Conservation (phyloP, 495 filamentous ascomycete species). For the Aspergillus steynii region DNA sequence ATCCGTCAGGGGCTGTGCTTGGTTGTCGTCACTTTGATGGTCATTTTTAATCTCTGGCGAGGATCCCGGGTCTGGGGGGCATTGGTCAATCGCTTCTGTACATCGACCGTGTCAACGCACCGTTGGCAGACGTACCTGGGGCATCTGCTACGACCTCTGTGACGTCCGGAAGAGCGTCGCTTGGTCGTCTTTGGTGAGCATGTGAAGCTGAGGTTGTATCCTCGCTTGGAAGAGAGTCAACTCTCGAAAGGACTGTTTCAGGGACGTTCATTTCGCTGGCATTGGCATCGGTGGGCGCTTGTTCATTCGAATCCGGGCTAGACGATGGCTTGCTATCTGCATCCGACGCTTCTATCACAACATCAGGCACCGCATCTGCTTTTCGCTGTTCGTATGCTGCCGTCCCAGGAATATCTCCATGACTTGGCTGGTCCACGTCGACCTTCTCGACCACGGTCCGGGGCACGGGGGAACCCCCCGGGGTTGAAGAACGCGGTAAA, state of each 20-base stretch:
- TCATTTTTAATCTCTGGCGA: conserved; percentile 37
- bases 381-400: conserved; percentile 70
- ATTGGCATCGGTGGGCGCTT: conserved; percentile 11
- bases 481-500: conserved; percentile 44
- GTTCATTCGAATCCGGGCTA: conserved; percentile 17
- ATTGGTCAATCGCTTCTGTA: conserved; percentile 57
- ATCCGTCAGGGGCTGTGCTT: conserved; percentile 17
- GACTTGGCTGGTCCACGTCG: conserved; percentile 61
- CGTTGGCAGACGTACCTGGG: conserved; percentile 47
- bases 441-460: conserved; percentile 81
- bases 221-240: conserved; percentile 42
- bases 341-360: conserved; percentile 45
- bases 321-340: conserved; percentile 24
- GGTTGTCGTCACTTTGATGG: conserved; percentile 26
- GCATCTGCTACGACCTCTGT: conserved; percentile 45
- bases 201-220: conserved; percentile 33
- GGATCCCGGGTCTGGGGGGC: conserved; percentile 50
- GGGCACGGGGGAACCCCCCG: conserved; percentile 67
- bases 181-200: conserved; percentile 44
- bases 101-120: conserved; percentile 29
- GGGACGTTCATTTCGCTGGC: conserved; percentile 35
- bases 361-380: conserved; percentile 83
- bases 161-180: conserved; percentile 51
- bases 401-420: conserved; percentile 89
- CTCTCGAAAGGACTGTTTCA: conserved; percentile 45